Conservation (phyloP, 2,329 filamentous ascomycete genomes). For the Botrytis sinoallii region DNA sequence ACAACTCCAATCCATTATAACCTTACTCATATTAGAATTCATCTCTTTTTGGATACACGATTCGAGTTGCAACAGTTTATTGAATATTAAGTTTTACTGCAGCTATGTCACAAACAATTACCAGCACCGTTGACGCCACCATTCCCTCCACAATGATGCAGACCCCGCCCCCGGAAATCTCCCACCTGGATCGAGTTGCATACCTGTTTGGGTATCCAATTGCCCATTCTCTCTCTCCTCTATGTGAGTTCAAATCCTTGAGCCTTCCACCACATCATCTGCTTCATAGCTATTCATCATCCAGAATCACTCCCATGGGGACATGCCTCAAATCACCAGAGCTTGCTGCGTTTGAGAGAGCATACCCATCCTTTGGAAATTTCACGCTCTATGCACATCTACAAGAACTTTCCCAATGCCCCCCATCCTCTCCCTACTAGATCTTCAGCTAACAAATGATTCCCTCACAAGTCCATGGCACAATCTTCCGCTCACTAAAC, state of each 20-base stretch:
- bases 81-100: not conserved
- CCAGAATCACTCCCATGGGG: not conserved
- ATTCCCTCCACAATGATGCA: slow-evolving; percentile 20
- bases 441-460: not conserved
- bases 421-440: not conserved
- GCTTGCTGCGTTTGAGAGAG: not conserved
- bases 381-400: not conserved
- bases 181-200: slow-evolving; percentile 29
- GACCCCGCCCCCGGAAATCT: slow-evolving; percentile 24
- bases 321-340: not conserved
- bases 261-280: not conserved
- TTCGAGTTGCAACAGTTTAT: not conserved
- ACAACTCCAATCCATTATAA: not conserved
- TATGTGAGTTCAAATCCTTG: slow-evolving; percentile 10
- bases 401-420: not conserved
- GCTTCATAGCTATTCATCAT: not conserved
- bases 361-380: not conserved
- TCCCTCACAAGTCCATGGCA: slow-evolving; percentile 49
- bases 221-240: slow-evolving; percentile 49
- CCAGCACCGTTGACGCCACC: slow-evolving; percentile 5
- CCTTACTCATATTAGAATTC: not conserved
- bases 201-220: slow-evolving; percentile 59
- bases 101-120: slow-evolving; percentile 20
- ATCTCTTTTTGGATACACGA: not conserved
- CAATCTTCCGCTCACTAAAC: slow-evolving; percentile 51